phyloP scores from a whole-genome alignment of 2,329 filamentous ascomycete species.

The Colletotrichum truncatum region DNA sequence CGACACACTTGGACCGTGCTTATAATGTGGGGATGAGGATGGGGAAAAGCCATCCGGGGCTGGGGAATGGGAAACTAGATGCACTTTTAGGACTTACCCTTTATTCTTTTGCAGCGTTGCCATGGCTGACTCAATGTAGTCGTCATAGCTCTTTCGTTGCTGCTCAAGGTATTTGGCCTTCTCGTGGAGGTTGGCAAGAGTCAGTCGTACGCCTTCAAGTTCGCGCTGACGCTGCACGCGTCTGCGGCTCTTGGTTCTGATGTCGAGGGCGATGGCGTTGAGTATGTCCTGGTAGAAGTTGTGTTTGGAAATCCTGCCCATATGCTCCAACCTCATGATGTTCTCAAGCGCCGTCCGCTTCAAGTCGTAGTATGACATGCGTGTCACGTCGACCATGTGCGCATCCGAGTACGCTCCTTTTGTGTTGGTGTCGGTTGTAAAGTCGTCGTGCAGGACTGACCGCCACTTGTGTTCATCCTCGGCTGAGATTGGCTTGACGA shows the following conservation, averaged over 20 bases:
- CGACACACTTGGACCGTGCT: slow-evolving; percentile 26
- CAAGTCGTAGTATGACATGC: slow-evolving; percentile 89
- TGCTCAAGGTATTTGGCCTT: slow-evolving; percentile 94
- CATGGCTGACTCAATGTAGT: slow-evolving; percentile 99
- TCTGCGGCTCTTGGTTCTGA: slow-evolving; percentile 94
- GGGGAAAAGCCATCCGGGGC: slow-evolving; percentile 1
- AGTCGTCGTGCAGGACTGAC: slow-evolving; percentile 82
- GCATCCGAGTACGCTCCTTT: slow-evolving; percentile 90
- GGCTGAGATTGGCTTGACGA: slow-evolving; percentile 85
- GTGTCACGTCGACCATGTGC: slow-evolving; percentile 88
- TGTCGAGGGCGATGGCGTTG: slow-evolving; percentile 95
- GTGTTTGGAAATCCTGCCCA: slow-evolving; percentile 86
- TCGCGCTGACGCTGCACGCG: slow-evolving; percentile 92
- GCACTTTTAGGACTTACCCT: slow-evolving; percentile 62
- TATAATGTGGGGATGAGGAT: slow-evolving; percentile 11
- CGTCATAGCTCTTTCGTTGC: slow-evolving; percentile 96
- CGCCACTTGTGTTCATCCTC: slow-evolving; percentile 95
- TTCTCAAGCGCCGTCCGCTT: slow-evolving; percentile 96
- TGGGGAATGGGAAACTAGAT: not conserved
- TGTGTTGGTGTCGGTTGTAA: slow-evolving; percentile 72
- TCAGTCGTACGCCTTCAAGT: slow-evolving; percentile 82
- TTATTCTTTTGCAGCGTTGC: slow-evolving; percentile 96
- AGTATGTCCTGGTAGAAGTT: slow-evolving; percentile 98
- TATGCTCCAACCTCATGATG: slow-evolving; percentile 86
- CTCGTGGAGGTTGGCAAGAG: slow-evolving; percentile 78